These are phyloP conservation scores for Parastagonospora avenae DNA, from an alignment of 2,329 filamentous ascomycete genomes.

Conservation along the genomic window DNA sequence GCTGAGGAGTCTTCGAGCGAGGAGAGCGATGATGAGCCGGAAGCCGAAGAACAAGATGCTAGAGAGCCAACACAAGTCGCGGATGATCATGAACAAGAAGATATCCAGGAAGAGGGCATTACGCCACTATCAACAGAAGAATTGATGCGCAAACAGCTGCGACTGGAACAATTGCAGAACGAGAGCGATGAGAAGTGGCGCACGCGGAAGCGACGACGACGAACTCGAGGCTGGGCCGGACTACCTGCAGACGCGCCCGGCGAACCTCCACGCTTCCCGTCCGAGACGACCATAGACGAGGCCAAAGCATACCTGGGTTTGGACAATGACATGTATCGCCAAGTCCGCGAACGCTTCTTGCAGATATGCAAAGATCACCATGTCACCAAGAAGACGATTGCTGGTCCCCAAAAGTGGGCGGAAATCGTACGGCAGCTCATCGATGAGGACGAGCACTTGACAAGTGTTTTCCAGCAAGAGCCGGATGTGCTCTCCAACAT, in stretches of 20 bases:
- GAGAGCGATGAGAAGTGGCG: conserved; percentile 68
- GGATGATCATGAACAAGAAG: background rate
- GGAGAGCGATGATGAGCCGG: conserved; percentile 17
- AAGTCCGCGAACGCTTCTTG: conserved; percentile 70
- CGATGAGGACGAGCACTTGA: conserved; percentile 67
- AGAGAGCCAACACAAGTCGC: background rate
- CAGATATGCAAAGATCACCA: conserved; percentile 69
- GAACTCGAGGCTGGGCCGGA: conserved; percentile 71
- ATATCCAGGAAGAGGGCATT: conserved; percentile 1
- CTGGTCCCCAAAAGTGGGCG: conserved; percentile 76
- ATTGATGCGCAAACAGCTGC: conserved; percentile 31
- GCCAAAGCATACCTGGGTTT: conserved; percentile 72
- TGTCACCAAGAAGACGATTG: conserved; percentile 76
- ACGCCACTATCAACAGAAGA: conserved; percentile 28
- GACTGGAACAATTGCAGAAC: conserved; percentile 53
- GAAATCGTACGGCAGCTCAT: conserved; percentile 71
- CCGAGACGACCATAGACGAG: conserved; percentile 81
- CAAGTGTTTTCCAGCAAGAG: conserved; percentile 62
- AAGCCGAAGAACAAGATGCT: background rate
- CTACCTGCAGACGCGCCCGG: conserved; percentile 70
- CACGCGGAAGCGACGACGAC: conserved; percentile 68
- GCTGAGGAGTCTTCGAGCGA: conserved; percentile 24
- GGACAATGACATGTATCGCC: conserved; percentile 66
- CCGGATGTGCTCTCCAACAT: conserved; percentile 58
- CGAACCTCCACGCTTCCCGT: conserved; percentile 75